A percentile compares a stretch with the other conserved stretches of the same genome.
These are phyloP conservation scores for Aotearoamyces nothofagi DNA, from an alignment of 2,329 filamentous ascomycete genomes.

Conservation along the genomic window DNA sequence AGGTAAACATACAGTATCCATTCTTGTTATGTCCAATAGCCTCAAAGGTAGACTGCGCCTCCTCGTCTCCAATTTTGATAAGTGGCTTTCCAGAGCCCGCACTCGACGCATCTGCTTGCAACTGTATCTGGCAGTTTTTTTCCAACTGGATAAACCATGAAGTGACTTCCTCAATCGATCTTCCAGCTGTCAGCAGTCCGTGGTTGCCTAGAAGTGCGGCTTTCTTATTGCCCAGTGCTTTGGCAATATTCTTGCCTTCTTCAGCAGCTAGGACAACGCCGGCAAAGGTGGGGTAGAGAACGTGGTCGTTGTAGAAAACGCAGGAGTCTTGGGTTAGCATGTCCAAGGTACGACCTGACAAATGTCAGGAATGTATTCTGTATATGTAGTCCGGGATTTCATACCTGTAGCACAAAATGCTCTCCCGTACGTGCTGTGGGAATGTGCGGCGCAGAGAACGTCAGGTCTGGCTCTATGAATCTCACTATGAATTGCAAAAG, in stretches of 20 bases:
- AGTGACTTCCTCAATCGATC: constrained; percentile 29
- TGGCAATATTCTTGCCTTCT: constrained; percentile 32
- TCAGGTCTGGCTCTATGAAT: constrained; percentile 43
- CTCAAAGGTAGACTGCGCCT: constrained; percentile 52
- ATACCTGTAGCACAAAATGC: constrained; percentile 46
- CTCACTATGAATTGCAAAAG: constrained; percentile 28
- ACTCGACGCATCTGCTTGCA: constrained; percentile 40
- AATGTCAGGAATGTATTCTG: no score
- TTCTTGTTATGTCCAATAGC: constrained; percentile 40
- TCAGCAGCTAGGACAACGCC: constrained; percentile 36
- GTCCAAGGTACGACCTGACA: constrained; percentile 28
- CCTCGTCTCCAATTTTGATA: constrained; percentile 49
- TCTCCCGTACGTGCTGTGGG: constrained; percentile 38
- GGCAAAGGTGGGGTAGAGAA: constrained; percentile 27
- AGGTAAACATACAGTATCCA: no score
- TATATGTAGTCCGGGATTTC: no score
- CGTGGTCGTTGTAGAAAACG: constrained; percentile 31
- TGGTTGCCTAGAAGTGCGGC: constrained; percentile 36
- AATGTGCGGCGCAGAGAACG: constrained; percentile 39
- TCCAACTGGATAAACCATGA: constrained; percentile 34
- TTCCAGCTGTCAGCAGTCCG: constrained; percentile 33
- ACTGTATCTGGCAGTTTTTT: constrained; percentile 29
- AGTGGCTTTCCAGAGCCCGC: constrained; percentile 44
- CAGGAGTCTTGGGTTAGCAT: constrained; percentile 39
- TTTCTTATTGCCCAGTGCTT: constrained; percentile 29